Evolutionary conservation across 768 basidiomycete genomes (phyloP), one percentile per base, ranked within the genome.

Genomic region (Hysterangium stoloniferum): DNA sequence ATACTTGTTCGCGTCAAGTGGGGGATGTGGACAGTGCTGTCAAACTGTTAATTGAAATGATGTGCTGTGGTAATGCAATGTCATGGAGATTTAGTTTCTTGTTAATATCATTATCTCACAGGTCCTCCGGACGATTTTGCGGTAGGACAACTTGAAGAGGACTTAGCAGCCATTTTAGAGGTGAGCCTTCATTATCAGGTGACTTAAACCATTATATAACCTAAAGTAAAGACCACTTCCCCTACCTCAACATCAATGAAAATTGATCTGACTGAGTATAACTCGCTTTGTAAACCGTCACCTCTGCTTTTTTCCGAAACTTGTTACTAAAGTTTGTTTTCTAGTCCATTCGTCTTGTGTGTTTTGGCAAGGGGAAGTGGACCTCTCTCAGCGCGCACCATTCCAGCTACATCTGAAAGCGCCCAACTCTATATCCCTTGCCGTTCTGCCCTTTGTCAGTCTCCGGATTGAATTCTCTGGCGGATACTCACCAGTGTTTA

Each of bases 11-110:
- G 1, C 82, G 84, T 62, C 77, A 77, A 58, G 71, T 89, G 1
- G 85, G 80, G 0, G 83, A 90, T 57, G 78, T 87, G 17, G 87
- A 87, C 52, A 71, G 83, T 13, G 83, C 83, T 36, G 77, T 92
- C 43, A 77, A 72, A 55, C 64, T 94, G n/a, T 63, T 93, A 49
- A 61, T 94, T 9, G 90, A 95, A 64, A 84, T 94, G 79, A 68
- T 95, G 50, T 79, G 79, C 8, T 79, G 86, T 58, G 84, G 91
- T 87, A 45, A n/a, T 52, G 73, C 62, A 38, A 19, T 45, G 17
- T 17, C 28, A 24, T 45, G 29, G 22, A 17, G 17, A 27, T 9
- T 17, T n/a, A 41, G 57, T 64, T 32, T 47, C 59, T 8, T 35
- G n/a, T n/a, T n/a, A n/a, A n/a, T n/a, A n/a, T n/a, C n/a, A n/a